phyloP scores from a whole-genome alignment of 352 stramenopile genomes.

The Peronospora farinosa region DNA sequence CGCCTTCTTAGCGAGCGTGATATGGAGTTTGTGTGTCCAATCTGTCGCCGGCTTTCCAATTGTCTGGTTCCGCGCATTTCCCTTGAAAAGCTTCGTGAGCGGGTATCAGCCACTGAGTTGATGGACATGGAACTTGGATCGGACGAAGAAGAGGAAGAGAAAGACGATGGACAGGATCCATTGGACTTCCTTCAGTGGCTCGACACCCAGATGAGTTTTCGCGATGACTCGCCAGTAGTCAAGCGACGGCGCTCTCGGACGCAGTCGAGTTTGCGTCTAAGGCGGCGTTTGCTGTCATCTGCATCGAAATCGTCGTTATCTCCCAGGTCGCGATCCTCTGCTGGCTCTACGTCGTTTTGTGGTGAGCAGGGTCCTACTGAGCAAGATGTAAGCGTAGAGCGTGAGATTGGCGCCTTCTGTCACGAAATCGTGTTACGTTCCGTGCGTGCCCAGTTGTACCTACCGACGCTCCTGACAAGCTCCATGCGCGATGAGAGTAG shows the following conservation, averaged over 20 bases:
- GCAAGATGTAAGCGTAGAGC: constrained; percentile 30
- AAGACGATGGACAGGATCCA: constrained; percentile 32
- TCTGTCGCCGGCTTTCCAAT: constrained; percentile 72
- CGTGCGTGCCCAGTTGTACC: constrained; percentile 38
- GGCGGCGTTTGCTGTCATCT: constrained; percentile 28
- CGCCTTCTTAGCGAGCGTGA: constrained; percentile 60
- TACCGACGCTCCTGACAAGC: constrained; percentile 47
- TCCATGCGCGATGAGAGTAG: constrained; percentile 37
- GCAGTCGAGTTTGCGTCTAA: constrained; percentile 35
- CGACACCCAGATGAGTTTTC: constrained; percentile 47
- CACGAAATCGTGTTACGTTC: constrained; percentile 43
- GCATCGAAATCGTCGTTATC: constrained; percentile 30
- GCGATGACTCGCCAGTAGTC: constrained; percentile 33
- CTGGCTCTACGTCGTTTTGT: constrained; percentile 9
- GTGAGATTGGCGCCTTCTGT: constrained; percentile 49
- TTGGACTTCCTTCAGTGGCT: constrained; percentile 45
- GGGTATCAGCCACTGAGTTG: constrained; percentile 10
- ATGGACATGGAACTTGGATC: constrained; percentile 16
- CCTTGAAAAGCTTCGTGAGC: constrained; percentile 11
- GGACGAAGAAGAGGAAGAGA: constrained; percentile 38
- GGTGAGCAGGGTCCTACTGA: constrained; percentile 16
- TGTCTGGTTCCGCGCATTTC: constrained; percentile 52
- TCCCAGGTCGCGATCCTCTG: constrained; percentile 18
- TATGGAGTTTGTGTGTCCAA: constrained; percentile 70
- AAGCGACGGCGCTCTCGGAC: constrained; percentile 36